Evolutionary conservation across 352 stramenopile species (phyloP), one percentile per base, ranked within the genome.

Genomic region (Globisporangium mamillatum): DNA sequence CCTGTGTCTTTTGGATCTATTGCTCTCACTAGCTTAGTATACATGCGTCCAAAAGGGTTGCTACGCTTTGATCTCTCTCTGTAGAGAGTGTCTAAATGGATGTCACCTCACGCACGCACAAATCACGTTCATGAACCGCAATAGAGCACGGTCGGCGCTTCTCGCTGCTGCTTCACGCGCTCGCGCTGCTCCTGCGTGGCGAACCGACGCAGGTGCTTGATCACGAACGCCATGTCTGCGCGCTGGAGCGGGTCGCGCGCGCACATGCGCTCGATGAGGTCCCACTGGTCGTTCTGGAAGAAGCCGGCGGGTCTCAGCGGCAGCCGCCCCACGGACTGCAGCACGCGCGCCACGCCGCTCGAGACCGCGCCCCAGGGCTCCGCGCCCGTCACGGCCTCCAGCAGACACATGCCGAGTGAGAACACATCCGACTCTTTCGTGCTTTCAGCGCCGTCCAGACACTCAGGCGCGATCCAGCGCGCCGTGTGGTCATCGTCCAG

Each of bases 231-330:
- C 22, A 68, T 38, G 10, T n/a, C 22, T 2, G 53, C 32, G 16
- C 63, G 53, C 29, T 25, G 53, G 20, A 25, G 3, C n/a, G 55
- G 53, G 38, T 68, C 63, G 4, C 56, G 56, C 27, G 53, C 63
- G n/a, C 63, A 68, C 63, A 68, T 68, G 53, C 63, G 63, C 41
- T 68, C 63, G 18, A 68, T 41, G 36, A 68, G 63, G 34, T 56
- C 27, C 63, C 63, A 68, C 63, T 68, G 53, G 36, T 55, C 63
- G 54, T 68, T 25, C n/a, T 29, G 38, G 38, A 61, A 55, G 48
- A 53, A 25, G 9, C 4, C 48, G 22, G 27, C 50, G 38, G 61
- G 48, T 18, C 48, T 32, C 20, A 29, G 18, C 29, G 61, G 61
- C n/a, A 66, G 61, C 10, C 61, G 61, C 2, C 61, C 61, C 5